Evolutionary conservation across 257 asterid genomes (phyloP).

Genomic region (Nicotiana sylvestris): DNA sequence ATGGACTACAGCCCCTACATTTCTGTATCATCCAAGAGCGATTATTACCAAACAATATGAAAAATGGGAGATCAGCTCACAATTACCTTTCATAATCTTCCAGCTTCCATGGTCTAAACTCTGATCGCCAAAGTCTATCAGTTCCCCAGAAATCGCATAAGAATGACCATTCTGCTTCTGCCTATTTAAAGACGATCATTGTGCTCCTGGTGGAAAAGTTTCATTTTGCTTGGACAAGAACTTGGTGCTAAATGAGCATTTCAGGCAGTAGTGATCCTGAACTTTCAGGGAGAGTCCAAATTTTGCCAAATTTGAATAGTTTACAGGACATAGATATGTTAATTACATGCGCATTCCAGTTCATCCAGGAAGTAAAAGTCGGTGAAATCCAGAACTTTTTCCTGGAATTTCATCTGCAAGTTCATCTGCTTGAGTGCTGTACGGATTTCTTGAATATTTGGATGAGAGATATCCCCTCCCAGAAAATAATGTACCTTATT

Average conservation of each 20-base stretch:
- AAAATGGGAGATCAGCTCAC: background rate
- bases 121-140: background rate
- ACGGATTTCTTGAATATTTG: constrained; percentile 9
- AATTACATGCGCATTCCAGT: background rate
- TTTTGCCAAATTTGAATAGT: background rate
- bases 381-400: background rate
- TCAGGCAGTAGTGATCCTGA: background rate
- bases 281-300: background rate
- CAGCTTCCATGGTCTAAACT: background rate
- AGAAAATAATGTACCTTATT: constrained; percentile 14
- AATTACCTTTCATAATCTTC: background rate
- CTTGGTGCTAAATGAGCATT: background rate
- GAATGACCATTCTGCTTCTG: background rate
- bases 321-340: background rate
- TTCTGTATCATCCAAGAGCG: background rate
- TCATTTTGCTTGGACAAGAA: background rate
- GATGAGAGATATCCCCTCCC: constrained; percentile 23
- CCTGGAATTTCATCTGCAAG: constrained; percentile 19
- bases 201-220: background rate
- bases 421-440: constrained; percentile 10
- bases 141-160: background rate
- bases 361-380: constrained; percentile 5
- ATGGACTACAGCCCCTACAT: too few species aligned
- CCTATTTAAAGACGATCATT: background rate
- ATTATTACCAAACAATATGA: background rate